Evolutionary conservation across 2,329 filamentous ascomycete genomes (phyloP).

Genomic region (Pseudogymnoascus sp.): DNA sequence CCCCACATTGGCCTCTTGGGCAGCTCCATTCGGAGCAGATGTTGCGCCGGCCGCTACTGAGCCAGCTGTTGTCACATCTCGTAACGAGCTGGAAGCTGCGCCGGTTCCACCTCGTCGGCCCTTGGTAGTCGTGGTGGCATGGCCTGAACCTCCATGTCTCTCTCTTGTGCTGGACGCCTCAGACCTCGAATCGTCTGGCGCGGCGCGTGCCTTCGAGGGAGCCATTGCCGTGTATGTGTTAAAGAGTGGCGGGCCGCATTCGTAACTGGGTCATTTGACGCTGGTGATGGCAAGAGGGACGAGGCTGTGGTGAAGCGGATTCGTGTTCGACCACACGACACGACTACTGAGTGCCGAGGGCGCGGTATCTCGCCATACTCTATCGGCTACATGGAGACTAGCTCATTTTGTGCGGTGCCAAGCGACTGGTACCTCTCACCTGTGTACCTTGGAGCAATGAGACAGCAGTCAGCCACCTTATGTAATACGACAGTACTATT

Average conservation of each 20-base stretch:
- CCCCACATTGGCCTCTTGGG: slow-evolving; percentile 21
- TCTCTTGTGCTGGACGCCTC: slow-evolving; percentile 32
- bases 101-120: slow-evolving; percentile 22
- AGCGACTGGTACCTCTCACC: not conserved
- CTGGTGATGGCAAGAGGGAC: not conserved
- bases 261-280: not conserved
- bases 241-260: slow-evolving; percentile 2
- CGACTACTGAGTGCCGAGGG: not conserved
- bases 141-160: slow-evolving; percentile 17
- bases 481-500: not conserved
- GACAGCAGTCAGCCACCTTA: not conserved
- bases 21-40: slow-evolving; percentile 12
- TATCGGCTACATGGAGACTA: not conserved
- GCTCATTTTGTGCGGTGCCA: not conserved
- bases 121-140: slow-evolving; percentile 20
- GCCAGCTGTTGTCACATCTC: slow-evolving; percentile 20
- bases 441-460: not conserved
- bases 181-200: slow-evolving; percentile 29
- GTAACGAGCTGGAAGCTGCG: slow-evolving; percentile 22
- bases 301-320: not conserved
- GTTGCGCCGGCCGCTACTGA: slow-evolving; percentile 12
- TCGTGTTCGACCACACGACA: slow-evolving; percentile 1
- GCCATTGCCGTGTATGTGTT: slow-evolving; percentile 21
- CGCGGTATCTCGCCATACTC: not conserved
- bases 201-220: slow-evolving; percentile 24